Conservation (phyloP, 306 rosid genomes). For the Herpetospermum pedunculosum region DNA sequence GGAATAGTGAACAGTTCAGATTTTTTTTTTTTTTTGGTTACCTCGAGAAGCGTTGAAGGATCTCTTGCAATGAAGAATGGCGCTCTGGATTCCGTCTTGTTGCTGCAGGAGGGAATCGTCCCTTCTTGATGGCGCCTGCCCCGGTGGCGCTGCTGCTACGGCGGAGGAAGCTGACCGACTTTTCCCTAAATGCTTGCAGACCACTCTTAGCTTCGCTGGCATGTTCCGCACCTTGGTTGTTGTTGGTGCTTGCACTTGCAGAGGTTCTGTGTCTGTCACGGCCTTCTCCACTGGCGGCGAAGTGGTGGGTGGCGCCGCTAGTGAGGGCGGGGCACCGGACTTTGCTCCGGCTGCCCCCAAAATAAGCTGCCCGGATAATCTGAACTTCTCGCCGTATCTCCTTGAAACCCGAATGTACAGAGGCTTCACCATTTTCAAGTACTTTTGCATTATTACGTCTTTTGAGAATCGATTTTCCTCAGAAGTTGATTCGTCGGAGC, state of each 20-base stretch:
- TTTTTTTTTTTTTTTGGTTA: not conserved
- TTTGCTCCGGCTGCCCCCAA: conserved; percentile 9
- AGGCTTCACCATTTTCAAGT: conserved; percentile 81
- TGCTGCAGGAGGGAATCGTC: conserved; percentile 91
- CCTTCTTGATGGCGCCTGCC: conserved; percentile 30
- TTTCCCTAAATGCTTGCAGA: conserved; percentile 84
- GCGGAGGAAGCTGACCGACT: conserved; percentile 94
- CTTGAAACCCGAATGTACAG: conserved; percentile 67
- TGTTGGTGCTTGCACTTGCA: conserved; percentile 14
- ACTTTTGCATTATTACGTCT: conserved; percentile 67
- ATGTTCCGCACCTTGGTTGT: conserved; percentile 32
- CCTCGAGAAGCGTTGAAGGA: conserved; percentile 85
- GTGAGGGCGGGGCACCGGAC: not conserved
- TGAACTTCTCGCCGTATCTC: conserved; percentile 54
- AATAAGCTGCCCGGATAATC: conserved; percentile 39
- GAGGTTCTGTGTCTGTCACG: conserved; percentile 14
- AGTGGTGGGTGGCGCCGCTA: not conserved
- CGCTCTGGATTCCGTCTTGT: conserved; percentile 94
- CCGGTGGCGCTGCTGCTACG: conserved; percentile 53
- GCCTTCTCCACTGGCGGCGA: conserved; percentile 20
- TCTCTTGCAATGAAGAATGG: conserved; percentile 90
- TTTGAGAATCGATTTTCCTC: conserved; percentile 76
- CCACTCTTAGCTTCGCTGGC: conserved; percentile 66
- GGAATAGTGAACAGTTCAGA: not conserved
- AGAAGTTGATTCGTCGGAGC: conserved; percentile 26